phyloP scores from a whole-genome alignment of 169 alveolate species.

The Cystoisospora suis region DNA sequence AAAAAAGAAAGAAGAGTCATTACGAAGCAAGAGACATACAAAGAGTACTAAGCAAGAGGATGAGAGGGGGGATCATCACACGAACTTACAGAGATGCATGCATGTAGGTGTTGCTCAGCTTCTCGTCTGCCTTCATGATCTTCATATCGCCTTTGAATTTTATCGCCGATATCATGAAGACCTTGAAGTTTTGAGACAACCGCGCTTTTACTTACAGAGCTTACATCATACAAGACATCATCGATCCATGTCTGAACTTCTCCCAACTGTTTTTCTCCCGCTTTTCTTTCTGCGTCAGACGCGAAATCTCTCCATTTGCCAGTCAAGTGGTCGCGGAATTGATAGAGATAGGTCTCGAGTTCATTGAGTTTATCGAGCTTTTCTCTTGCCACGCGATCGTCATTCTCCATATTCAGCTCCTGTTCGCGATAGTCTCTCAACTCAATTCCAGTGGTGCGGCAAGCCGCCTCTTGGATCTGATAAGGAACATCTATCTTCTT shows the following conservation, averaged over 20 bases:
- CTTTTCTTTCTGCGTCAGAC: neutral
- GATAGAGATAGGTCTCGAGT: conserved; percentile 68
- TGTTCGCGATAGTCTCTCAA: conserved; percentile 41
- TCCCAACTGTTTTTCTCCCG: conserved; percentile 10
- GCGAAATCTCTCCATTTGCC: conserved; percentile 14
- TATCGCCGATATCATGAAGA: conserved; percentile 16
- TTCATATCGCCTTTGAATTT: neutral
- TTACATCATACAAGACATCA: conserved; percentile 58
- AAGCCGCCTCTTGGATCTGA: neutral
- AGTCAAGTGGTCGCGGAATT: conserved; percentile 37
- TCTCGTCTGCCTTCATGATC: neutral
- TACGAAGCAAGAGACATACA: no score
- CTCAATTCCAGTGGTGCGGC: conserved; percentile 15
- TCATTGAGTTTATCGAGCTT: conserved; percentile 72
- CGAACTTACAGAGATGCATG: neutral
- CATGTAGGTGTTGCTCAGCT: neutral
- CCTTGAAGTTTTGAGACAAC: conserved; percentile 57
- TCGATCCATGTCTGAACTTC: conserved; percentile 70
- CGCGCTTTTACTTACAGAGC: conserved; percentile 51
- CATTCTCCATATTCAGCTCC: conserved; percentile 67
- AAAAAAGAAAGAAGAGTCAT: no score
- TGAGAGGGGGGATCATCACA: no score
- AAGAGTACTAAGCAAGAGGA: no score
- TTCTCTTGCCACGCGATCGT: conserved; percentile 64
- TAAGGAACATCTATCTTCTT: conserved; percentile 25